Evolutionary conservation across 2,329 filamentous ascomycete genomes (phyloP).

Genomic region (Neofusicoccum umdonicola): DNA sequence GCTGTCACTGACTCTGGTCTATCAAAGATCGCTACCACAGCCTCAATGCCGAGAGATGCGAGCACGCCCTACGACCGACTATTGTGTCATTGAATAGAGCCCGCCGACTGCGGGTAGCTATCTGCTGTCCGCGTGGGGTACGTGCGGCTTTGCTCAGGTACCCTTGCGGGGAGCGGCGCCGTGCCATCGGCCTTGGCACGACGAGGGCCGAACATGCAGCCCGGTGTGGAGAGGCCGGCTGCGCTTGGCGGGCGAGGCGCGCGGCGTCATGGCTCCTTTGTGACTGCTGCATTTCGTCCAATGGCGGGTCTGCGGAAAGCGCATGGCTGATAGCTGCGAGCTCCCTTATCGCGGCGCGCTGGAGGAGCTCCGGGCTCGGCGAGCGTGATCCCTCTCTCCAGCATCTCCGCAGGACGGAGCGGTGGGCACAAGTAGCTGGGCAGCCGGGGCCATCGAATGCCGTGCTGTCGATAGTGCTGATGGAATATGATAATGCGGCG

Average conservation of each 20-base stretch:
- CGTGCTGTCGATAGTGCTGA: not conserved
- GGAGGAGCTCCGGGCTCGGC: not conserved
- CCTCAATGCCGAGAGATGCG: not conserved
- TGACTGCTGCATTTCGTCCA: not conserved
- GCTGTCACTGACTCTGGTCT: not conserved
- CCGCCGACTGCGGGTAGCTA: not conserved
- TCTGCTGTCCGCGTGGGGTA: constrained; percentile 1
- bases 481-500: not conserved
- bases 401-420: not conserved
- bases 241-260: not conserved
- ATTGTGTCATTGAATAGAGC: not conserved
- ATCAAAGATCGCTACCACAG: not conserved
- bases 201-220: not conserved
- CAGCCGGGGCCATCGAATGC: not conserved
- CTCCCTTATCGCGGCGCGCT: not conserved
- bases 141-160: not conserved
- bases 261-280: not conserved
- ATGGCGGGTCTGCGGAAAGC: not conserved
- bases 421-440: not conserved
- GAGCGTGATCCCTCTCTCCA: not conserved
- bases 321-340: not conserved
- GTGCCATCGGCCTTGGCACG: constrained; percentile 2
- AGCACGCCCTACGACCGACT: not conserved
- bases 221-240: not conserved
- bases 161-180: not conserved